Evolutionary conservation across 2,329 filamentous ascomycete species (phyloP), one percentile per base, ranked within the genome.

Genomic region (Exserohilum turcica): DNA sequence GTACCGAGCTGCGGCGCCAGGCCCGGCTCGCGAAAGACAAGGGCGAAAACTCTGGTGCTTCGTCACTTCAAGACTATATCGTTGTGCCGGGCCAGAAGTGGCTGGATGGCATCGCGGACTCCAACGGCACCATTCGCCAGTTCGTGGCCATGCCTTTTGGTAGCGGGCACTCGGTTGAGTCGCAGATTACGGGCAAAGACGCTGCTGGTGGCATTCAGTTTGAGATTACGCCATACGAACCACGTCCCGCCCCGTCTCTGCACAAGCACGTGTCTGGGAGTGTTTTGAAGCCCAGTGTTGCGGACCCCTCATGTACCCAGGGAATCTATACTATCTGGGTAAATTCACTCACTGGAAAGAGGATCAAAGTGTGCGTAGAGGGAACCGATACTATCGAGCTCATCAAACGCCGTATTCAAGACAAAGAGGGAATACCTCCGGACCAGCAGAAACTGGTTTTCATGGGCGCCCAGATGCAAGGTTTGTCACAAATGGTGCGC

Each of bases 291-390:
- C 31, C 31, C 5, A 32, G 7, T 24, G 7, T 24, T 24, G 21
- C 7, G 7, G 7, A 24, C 4, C 21, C 21, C 7, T 5, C 21
- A 10, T 10, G 28, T 13, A 21, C 21, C 12, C 24, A 46, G 15
- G 32, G 21, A 27, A 33, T 19, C 4, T 39, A 43, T 32, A 12
- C 40, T 3, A 32, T 57, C 15, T 43, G 15, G n/a, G 32, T 57
- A 16, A 57, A 76, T 46, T 79, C 80, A 70, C 77, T 83, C 62
- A 86, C 83, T 45, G 82, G 83, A 65, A 84, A 85, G 77, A 85
- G 82, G 61, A 84, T 85, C 74, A 80, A 19, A 95, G 96, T 52
- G 92, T 92, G 31, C 91, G 91, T 5, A 91, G 7, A 24, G 6
- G 7, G 7, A 5, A 27, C 5, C 19, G n/a, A 31, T 28, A 43